These are phyloP conservation scores for Chlamydomonas reinhardtii DNA, from an alignment of 163 green algal genomes.

Conservation along the genomic window DNA sequence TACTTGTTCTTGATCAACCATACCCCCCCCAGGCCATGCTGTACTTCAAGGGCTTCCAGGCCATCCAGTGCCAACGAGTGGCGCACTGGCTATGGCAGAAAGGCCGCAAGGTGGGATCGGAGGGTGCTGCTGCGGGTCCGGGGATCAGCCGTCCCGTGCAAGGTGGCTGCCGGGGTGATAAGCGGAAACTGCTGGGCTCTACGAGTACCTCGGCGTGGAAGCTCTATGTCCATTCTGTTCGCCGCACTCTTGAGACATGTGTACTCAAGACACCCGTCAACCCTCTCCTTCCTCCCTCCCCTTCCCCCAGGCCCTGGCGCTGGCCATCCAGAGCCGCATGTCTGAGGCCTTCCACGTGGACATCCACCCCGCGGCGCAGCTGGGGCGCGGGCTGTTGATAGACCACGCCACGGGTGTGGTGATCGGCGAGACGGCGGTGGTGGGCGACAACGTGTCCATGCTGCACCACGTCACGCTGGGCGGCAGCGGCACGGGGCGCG, in stretches of 20 bases:
- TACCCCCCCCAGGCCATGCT: slow-evolving; percentile 91
- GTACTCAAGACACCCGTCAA: background rate
- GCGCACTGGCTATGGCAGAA: slow-evolving; percentile 92
- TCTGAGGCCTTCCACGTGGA: slow-evolving; percentile 93
- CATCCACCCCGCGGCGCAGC: slow-evolving; percentile 93
- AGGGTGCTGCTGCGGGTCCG: too few species aligned
- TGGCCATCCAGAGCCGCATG: slow-evolving; percentile 91
- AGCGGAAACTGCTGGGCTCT: too few species aligned
- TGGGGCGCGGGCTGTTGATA: slow-evolving; percentile 92
- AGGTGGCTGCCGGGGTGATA: too few species aligned
- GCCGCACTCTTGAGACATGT: background rate
- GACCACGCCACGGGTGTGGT: slow-evolving; percentile 98
- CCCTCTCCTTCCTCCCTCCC: background rate
- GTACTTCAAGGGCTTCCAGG: slow-evolving; percentile 97
- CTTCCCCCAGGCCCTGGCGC: slow-evolving; percentile 75
- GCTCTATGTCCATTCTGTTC: too few species aligned
- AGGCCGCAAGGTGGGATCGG: slow-evolving; percentile 71
- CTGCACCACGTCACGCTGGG: slow-evolving; percentile 97
- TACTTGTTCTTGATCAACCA: too few species aligned
- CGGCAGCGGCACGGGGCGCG: slow-evolving; percentile 88
- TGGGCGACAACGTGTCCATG: slow-evolving; percentile 97
- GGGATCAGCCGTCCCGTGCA: background rate
- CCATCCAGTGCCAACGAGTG: slow-evolving; percentile 91
- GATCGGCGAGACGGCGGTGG: slow-evolving; percentile 95
- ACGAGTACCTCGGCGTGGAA: too few species aligned